A percentile compares a stretch with the other conserved stretches of the same genome.
phyloP scores from a whole-genome alignment of 345 rosid genomes.

The Aquilaria yunnanensis region DNA sequence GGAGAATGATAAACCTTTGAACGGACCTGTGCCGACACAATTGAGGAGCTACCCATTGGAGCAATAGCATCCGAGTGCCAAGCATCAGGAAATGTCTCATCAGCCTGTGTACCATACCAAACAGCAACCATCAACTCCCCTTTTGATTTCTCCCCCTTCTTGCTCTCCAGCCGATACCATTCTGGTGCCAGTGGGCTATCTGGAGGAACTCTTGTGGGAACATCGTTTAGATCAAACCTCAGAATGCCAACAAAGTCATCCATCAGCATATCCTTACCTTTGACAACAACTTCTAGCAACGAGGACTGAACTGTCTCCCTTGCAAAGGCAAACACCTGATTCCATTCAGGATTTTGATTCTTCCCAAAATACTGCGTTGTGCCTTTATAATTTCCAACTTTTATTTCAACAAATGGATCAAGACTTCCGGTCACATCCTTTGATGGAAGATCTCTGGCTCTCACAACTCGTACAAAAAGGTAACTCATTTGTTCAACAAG shows the following conservation, averaged over 20 bases:
- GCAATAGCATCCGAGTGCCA: constrained; percentile 74
- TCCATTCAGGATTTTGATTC: constrained; percentile 79
- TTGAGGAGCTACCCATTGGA: constrained; percentile 41
- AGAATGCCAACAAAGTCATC: constrained; percentile 75
- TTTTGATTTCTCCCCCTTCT: constrained; percentile 49
- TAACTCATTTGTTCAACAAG: constrained; percentile 91
- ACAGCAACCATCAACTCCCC: constrained; percentile 93
- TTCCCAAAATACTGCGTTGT: constrained; percentile 65
- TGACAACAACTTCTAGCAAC: constrained; percentile 57
- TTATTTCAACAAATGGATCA: constrained; percentile 82
- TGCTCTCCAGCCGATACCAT: constrained; percentile 77
- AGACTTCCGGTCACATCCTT: constrained; percentile 77
- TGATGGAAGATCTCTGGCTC: constrained; percentile 72
- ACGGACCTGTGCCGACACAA: constrained; percentile 44
- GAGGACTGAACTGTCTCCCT: constrained; percentile 64
- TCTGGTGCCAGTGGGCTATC: constrained; percentile 96
- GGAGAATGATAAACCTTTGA: constrained; percentile 95
- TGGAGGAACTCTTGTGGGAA: constrained; percentile 72
- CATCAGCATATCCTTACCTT: constrained; percentile 66
- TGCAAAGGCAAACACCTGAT: constrained; percentile 84
- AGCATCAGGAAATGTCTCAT: constrained; percentile 90
- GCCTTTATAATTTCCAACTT: constrained; percentile 82
- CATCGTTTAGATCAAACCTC: constrained; percentile 54
- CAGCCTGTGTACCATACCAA: constrained; percentile 97
- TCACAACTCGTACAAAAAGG: constrained; percentile 78